Conservation (phyloP, 2,329 filamentous ascomycete species). For the Aspergillus sp. region DNA sequence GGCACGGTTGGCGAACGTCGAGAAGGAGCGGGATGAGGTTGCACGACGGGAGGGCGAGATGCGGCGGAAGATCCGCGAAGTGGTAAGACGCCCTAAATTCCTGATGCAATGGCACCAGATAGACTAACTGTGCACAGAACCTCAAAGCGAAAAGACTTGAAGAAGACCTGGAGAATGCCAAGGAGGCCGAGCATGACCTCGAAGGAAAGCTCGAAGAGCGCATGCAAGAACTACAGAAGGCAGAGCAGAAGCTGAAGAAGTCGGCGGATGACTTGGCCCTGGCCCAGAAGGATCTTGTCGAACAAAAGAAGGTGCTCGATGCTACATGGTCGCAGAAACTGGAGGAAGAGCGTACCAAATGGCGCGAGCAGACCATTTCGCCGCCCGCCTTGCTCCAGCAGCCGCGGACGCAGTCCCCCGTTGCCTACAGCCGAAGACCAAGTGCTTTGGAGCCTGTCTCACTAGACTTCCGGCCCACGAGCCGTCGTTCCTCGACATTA, state of each 20-base stretch:
- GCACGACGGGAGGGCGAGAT: conserved; percentile 81
- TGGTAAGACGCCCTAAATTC: conserved; percentile 56
- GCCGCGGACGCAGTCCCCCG: conserved; percentile 45
- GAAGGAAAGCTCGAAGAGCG: conserved; percentile 63
- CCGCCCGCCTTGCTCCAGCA: conserved; percentile 40
- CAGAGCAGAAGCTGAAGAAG: conserved; percentile 45
- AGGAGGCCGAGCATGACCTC: conserved; percentile 43
- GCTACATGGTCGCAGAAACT: conserved; percentile 59
- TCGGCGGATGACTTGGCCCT: conserved; percentile 66
- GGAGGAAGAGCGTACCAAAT: conserved; percentile 66
- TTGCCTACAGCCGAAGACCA: conserved; percentile 43
- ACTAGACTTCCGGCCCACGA: conserved; percentile 41
- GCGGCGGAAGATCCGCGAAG: conserved; percentile 84
- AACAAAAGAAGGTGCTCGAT: conserved; percentile 62
- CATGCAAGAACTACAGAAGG: conserved; percentile 59
- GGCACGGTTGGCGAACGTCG: conserved; percentile 72
- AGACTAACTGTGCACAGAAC: conserved; percentile 52
- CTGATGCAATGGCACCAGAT: background rate
- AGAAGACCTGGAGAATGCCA: conserved; percentile 75
- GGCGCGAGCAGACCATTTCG: conserved; percentile 51
- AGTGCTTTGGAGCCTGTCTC: conserved; percentile 43
- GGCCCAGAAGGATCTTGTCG: conserved; percentile 56
- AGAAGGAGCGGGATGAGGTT: conserved; percentile 89
- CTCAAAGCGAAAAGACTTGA: conserved; percentile 69
- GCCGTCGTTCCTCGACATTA: conserved; percentile 45